phyloP scores from a whole-genome alignment of 495 filamentous ascomycete genomes.

The Penicillium bovifimosum region DNA sequence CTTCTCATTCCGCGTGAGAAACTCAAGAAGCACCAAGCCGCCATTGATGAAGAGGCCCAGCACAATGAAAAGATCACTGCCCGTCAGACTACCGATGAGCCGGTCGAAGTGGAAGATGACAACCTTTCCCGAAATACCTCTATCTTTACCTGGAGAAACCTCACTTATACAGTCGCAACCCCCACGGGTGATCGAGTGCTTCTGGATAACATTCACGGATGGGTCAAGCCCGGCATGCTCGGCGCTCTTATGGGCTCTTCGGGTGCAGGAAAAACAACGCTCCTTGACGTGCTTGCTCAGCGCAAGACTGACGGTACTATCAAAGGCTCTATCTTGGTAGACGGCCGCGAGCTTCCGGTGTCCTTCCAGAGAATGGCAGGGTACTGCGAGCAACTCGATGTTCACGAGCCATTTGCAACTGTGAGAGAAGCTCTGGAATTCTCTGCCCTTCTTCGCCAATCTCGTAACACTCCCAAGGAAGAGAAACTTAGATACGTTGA shows the following conservation, averaged over 20 bases:
- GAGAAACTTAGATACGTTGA: conserved; percentile 59
- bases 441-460: conserved; percentile 53
- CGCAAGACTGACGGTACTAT: conserved; percentile 85
- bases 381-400: conserved; percentile 56
- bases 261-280: conserved; percentile 59
- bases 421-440: conserved; percentile 58
- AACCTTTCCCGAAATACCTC: conserved; percentile 45
- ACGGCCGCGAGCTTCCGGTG: conserved; percentile 66
- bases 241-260: conserved; percentile 68
- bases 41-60: conserved; percentile 30
- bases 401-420: conserved; percentile 54
- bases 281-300: conserved; percentile 50
- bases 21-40: conserved; percentile 18
- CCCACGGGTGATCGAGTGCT: conserved; percentile 42
- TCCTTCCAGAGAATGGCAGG: conserved; percentile 71
- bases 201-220: conserved; percentile 78
- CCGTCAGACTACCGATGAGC: conserved; percentile 1
- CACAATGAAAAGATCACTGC: conserved; percentile 12
- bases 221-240: conserved; percentile 81
- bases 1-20: conserved; percentile 38
- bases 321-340: conserved; percentile 77
- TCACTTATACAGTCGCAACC: conserved; percentile 49
- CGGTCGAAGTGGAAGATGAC: conserved; percentile 9
- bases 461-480: conserved; percentile 39
- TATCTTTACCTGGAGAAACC: conserved; percentile 57